These are phyloP conservation scores for Hygrophorus pudorinus DNA, from an alignment of 768 basidiomycete genomes.

Conservation along the genomic window DNA sequence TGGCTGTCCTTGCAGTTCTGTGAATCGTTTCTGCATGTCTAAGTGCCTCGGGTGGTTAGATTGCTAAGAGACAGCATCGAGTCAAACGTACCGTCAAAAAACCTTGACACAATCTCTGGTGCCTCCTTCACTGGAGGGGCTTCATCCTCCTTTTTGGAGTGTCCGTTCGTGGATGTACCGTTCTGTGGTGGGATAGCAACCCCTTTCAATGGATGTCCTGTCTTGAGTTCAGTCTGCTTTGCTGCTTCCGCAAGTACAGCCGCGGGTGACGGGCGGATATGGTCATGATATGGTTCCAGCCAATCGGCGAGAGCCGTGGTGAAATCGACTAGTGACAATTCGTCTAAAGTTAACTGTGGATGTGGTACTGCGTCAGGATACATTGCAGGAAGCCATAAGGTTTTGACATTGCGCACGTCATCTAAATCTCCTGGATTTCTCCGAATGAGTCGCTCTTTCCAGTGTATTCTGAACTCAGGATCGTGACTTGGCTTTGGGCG, in stretches of 20 bases:
- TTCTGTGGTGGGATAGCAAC: conserved; percentile 39
- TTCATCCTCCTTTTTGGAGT: conserved; percentile 63
- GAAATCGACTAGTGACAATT: conserved; percentile 48
- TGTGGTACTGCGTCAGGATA: conserved; percentile 5
- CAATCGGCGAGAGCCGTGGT: conserved; percentile 56
- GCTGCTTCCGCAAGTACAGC: conserved; percentile 68
- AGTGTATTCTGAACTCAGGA: conserved; percentile 36
- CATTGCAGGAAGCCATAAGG: background rate
- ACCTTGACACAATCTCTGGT: conserved; percentile 41
- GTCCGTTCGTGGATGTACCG: conserved; percentile 32
- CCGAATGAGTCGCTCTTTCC: conserved; percentile 48
- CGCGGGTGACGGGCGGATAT: conserved; percentile 59
- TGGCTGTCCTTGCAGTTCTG: conserved; percentile 26
- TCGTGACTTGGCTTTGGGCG: conserved; percentile 56
- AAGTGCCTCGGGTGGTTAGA: conserved; percentile 1
- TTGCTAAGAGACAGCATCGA: background rate
- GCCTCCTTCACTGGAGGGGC: conserved; percentile 54
- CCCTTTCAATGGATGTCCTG: conserved; percentile 57
- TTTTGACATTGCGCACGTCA: conserved; percentile 31
- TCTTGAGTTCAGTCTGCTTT: conserved; percentile 61
- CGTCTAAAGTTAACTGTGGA: conserved; percentile 56
- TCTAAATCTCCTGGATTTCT: conserved; percentile 39
- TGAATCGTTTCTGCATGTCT: conserved; percentile 52
- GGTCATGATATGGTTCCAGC: conserved; percentile 69
- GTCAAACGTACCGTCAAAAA: conserved; percentile 48